A percentile compares a stretch with the other conserved stretches of the same genome.
Evolutionary conservation across 2,329 filamentous ascomycete species (phyloP).

Genomic region (Monilinia fructicola): DNA sequence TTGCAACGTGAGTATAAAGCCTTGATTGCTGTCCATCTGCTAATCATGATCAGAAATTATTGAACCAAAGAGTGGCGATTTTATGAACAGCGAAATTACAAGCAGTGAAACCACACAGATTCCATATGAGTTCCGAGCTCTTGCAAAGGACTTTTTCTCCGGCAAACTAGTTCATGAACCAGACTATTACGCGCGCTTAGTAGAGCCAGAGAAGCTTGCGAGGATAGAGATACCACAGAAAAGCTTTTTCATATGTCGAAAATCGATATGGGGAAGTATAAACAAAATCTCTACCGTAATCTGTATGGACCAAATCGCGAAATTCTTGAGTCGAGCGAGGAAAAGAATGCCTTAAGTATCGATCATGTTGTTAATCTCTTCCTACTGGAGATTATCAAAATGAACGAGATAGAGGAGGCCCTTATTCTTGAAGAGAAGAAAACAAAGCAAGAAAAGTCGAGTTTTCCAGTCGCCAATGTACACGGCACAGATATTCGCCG

Average conservation of each 20-base stretch:
- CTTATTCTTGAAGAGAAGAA: background rate
- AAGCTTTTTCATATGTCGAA: background rate
- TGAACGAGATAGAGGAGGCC: constrained; percentile 14
- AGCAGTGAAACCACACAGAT: background rate
- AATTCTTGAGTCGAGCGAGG: too few relatives aligned
- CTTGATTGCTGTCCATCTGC: background rate
- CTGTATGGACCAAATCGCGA: background rate
- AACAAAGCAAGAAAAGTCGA: background rate
- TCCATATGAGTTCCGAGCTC: background rate
- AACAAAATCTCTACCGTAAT: constrained; percentile 6
- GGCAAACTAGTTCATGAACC: background rate
- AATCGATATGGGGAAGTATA: constrained; percentile 4
- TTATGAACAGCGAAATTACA: background rate
- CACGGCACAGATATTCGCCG: constrained; percentile 14
- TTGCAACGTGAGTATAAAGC: constrained; percentile 3
- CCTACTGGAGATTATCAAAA: constrained; percentile 1
- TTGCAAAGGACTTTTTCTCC: constrained; percentile 2
- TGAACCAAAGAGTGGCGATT: background rate
- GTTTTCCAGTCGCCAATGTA: background rate
- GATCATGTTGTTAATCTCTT: constrained; percentile 1
- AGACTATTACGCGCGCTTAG: background rate
- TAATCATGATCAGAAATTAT: background rate
- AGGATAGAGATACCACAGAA: background rate
- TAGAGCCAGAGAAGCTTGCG: background rate
- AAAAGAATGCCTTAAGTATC: background rate